Conservation (phyloP, 2,329 filamentous ascomycete species). For the Celoporthe dispersa region DNA sequence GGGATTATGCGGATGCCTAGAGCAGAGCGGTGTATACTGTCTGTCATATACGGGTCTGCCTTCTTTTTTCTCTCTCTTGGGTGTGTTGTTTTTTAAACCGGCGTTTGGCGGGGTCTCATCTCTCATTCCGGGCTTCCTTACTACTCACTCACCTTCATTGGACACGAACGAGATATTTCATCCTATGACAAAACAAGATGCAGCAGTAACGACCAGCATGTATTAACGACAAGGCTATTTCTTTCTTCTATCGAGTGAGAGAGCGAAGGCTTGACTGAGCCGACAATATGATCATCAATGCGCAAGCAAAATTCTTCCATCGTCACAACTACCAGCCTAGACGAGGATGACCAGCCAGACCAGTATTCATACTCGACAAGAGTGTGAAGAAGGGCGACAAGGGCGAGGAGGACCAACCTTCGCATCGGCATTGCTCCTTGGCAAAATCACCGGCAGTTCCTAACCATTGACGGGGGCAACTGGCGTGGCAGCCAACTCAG, state of each 20-base stretch:
- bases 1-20: conserved; percentile 2
- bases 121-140: conserved; percentile 13
- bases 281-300: neutral
- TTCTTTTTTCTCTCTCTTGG: neutral
- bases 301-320: neutral
- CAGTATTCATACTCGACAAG: neutral
- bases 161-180: conserved; percentile 32
- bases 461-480: neutral
- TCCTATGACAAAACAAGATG: conserved; percentile 29
- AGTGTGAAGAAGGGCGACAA: neutral
- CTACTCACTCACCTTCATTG: conserved; percentile 18
- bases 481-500: neutral
- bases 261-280: conserved; percentile 16
- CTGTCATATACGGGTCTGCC: conserved; percentile 8
- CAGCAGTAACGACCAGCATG: conserved; percentile 35
- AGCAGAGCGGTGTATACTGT: neutral
- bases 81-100: neutral
- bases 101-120: conserved; percentile 22
- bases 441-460: neutral
- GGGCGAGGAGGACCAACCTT: neutral
- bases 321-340: neutral
- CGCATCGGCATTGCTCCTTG: neutral
- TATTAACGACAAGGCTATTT: conserved; percentile 31
- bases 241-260: neutral
- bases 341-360: neutral